Conservation (phyloP, 352 stramenopile genomes). For the Pythium dissimile region DNA sequence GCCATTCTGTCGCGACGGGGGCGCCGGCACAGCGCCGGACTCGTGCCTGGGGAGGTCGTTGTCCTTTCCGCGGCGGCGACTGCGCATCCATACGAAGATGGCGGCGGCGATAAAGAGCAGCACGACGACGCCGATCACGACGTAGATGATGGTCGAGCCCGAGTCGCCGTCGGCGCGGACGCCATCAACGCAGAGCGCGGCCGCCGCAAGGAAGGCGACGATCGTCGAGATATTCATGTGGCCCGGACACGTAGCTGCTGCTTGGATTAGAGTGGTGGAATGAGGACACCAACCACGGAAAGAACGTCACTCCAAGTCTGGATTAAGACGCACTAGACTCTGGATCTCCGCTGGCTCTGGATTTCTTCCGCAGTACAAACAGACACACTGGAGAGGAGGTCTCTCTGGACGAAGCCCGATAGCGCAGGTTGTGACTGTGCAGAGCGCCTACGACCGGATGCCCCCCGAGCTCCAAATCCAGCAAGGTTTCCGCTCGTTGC, state of each 20-base stretch:
- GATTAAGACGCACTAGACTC: too few relatives aligned
- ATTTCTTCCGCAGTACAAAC: too few relatives aligned
- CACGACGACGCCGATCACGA: conserved; percentile 53
- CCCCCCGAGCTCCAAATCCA: conserved; percentile 19
- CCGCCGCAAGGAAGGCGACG: conserved; percentile 11
- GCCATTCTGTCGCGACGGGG: not conserved
- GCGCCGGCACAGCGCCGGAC: not conserved
- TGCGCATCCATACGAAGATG: conserved; percentile 55
- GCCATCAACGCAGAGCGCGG: conserved; percentile 5
- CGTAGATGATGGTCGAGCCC: conserved; percentile 46
- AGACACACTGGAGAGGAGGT: too few relatives aligned
- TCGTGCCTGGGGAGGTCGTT: conserved; percentile 4
- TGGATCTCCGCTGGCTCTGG: too few relatives aligned
- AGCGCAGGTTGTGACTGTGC: not conserved
- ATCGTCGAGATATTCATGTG: too few relatives aligned
- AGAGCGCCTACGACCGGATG: not conserved
- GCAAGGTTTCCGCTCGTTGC: not conserved
- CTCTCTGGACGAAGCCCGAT: too few relatives aligned
- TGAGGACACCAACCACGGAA: too few relatives aligned
- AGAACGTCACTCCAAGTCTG: too few relatives aligned
- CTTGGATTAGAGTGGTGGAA: too few relatives aligned
- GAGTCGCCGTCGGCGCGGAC: conserved; percentile 18
- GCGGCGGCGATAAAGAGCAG: conserved; percentile 45
- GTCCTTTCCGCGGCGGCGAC: conserved; percentile 4
- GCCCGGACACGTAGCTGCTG: too few relatives aligned